Conservation (phyloP, 2,329 filamentous ascomycete genomes). For the Pestalotiopsis sp. region DNA sequence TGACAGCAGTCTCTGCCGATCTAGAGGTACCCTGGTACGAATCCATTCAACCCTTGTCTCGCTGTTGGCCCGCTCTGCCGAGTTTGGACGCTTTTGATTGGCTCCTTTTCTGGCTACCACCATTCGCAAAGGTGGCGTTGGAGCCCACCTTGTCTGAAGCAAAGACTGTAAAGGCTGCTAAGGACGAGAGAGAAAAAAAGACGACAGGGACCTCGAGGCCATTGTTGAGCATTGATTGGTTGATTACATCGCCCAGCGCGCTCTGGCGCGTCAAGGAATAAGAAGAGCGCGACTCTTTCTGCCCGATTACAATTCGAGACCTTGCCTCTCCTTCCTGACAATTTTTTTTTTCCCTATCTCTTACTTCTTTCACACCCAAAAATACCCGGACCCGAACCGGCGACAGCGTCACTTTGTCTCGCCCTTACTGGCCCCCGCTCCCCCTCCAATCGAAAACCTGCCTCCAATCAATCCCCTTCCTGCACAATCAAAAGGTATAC, state of each 20-base stretch:
- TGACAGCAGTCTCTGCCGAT: not conserved
- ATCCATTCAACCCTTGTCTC: slow-evolving; percentile 15
- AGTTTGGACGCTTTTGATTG: not conserved
- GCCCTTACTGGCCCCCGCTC: slow-evolving; percentile 24
- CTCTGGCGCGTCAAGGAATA: slow-evolving; percentile 42
- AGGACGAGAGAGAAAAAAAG: not conserved
- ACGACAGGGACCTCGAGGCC: not conserved
- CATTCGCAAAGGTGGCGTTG: slow-evolving; percentile 15
- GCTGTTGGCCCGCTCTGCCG: not conserved
- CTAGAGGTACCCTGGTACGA: not conserved
- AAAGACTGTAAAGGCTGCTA: not conserved
- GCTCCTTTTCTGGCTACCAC: slow-evolving; percentile 4
- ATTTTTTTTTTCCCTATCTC: slow-evolving; percentile 35
- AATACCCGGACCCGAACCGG: not conserved
- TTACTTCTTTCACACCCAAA: slow-evolving; percentile 12
- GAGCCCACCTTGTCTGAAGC: slow-evolving; percentile 13
- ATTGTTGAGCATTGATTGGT: slow-evolving; percentile 4
- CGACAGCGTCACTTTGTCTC: slow-evolving; percentile 32
- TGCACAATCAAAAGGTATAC: not conserved
- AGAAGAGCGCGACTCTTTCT: slow-evolving; percentile 37
- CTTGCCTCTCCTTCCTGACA: slow-evolving; percentile 33
- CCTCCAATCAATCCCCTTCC: slow-evolving; percentile 18
- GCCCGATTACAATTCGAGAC: slow-evolving; percentile 30
- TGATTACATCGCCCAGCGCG: not conserved
- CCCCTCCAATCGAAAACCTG: slow-evolving; percentile 15